These are phyloP conservation scores for Backusella sp. DNA, from an alignment of 192 early-diverging fungal genomes.

Conservation along the genomic window DNA sequence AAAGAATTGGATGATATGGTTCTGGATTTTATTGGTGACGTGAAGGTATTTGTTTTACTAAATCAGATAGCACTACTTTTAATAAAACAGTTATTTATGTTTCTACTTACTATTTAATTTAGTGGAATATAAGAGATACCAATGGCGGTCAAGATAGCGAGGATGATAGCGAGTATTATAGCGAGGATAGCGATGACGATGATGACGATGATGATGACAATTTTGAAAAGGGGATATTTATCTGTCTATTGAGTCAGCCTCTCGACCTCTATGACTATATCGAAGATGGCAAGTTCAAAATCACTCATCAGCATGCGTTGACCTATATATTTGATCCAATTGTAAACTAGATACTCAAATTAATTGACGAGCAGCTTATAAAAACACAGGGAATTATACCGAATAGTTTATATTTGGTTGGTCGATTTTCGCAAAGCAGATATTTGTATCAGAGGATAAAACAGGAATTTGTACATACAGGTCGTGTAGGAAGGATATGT, in stretches of 20 bases:
- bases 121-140: conserved; percentile 18
- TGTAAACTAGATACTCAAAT: conserved; percentile 28
- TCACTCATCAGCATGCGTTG: neutral
- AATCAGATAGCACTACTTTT: neutral
- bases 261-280: neutral
- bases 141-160: too few species aligned
- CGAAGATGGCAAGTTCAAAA: neutral
- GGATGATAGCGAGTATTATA: too few species aligned
- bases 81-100: neutral
- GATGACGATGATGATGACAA: conserved; percentile 40
- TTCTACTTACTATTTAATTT: neutral
- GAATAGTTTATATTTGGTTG: conserved; percentile 40
- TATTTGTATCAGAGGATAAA: conserved; percentile 35
- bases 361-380: conserved; percentile 40
- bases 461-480: conserved; percentile 28
- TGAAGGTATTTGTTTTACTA: neutral
- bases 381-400: conserved; percentile 11
- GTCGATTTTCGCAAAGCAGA: conserved; percentile 32
- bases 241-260: too few species aligned
- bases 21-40: conserved; percentile 36
- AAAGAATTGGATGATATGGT: conserved; percentile 11
- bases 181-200: too few species aligned
- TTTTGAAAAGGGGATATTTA: neutral
- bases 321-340: conserved; percentile 29
- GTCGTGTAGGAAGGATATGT: conserved; percentile 33